These are phyloP conservation scores for Tricholoma furcatifolium DNA, from an alignment of 768 basidiomycete genomes.

Conservation along the genomic window DNA sequence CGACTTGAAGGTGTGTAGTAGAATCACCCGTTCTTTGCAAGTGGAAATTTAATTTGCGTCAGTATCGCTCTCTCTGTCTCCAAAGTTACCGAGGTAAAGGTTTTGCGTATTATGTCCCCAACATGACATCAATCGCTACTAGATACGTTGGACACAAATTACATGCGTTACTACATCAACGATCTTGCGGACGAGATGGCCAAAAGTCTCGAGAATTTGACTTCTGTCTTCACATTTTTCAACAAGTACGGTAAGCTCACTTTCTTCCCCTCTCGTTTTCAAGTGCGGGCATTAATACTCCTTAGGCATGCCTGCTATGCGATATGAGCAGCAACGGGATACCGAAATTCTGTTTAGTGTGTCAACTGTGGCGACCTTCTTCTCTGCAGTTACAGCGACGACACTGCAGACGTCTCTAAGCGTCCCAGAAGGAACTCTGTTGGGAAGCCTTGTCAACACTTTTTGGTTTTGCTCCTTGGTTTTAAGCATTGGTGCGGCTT, in stretches of 20 bases:
- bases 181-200: slow-evolving; percentile 15
- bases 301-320: slow-evolving; percentile 21
- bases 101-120: neutral
- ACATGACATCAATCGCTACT: neutral
- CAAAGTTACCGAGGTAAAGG: slow-evolving; percentile 7
- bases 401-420: slow-evolving; percentile 18
- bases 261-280: too few relatives aligned
- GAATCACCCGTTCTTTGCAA: neutral
- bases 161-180: slow-evolving; percentile 15
- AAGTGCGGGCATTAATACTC: neutral
- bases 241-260: slow-evolving; percentile 15
- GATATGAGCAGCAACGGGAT: slow-evolving; percentile 17
- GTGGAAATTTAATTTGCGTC: too few relatives aligned
- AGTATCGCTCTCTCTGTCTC: slow-evolving; percentile 18
- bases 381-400: slow-evolving; percentile 29
- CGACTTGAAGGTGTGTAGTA: slow-evolving; percentile 11
- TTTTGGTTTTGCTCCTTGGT: slow-evolving; percentile 25
- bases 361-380: slow-evolving; percentile 24
- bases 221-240: slow-evolving; percentile 13
- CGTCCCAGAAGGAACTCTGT: neutral
- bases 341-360: slow-evolving; percentile 14
- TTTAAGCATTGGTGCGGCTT: slow-evolving; percentile 23
- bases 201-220: slow-evolving; percentile 10
- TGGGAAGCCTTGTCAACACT: slow-evolving; percentile 17
- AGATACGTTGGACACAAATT: slow-evolving; percentile 2